Evolutionary conservation across 2,329 filamentous ascomycete genomes (phyloP).

Genomic region (Ascochyta pisi): DNA sequence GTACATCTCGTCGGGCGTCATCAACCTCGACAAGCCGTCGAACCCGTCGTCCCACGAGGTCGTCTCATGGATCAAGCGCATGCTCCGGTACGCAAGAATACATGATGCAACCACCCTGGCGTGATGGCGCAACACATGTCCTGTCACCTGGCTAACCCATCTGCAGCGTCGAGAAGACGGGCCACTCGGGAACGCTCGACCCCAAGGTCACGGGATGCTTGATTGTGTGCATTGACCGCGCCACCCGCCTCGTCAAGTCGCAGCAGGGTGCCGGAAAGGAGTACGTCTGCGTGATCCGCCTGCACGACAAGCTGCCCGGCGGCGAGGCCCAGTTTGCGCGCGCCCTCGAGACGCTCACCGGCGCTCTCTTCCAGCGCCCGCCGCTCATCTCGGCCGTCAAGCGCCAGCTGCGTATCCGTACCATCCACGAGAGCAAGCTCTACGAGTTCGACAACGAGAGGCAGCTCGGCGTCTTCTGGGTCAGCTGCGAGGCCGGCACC

Average conservation of each 20-base stretch:
- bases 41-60: conserved; percentile 99
- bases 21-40: conserved; percentile 97
- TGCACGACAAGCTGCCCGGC: conserved; percentile 94
- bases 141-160: conserved; percentile 20
- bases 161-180: conserved; percentile 86
- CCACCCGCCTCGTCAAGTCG: conserved; percentile 96
- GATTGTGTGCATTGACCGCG: conserved; percentile 95
- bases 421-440: conserved; percentile 96
- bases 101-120: too few relatives aligned
- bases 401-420: conserved; percentile 96
- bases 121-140: not conserved
- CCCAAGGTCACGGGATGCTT: conserved; percentile 97
- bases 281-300: conserved; percentile 93
- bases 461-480: conserved; percentile 98
- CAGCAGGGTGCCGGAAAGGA: conserved; percentile 99
- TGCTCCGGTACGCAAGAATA: conserved; percentile 70
- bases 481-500: conserved; percentile 97
- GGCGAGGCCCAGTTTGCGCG: conserved; percentile 92
- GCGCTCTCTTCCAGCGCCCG: conserved; percentile 95
- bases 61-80: conserved; percentile 98
- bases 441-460: conserved; percentile 97
- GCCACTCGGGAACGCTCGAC: conserved; percentile 97
- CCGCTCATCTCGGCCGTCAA: conserved; percentile 98
- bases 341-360: conserved; percentile 93
- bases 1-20: conserved; percentile 96